Evolutionary conservation across 352 stramenopile genomes (phyloP), one percentile per base, ranked within the genome.

Genomic region (Peronospora farinosa): DNA sequence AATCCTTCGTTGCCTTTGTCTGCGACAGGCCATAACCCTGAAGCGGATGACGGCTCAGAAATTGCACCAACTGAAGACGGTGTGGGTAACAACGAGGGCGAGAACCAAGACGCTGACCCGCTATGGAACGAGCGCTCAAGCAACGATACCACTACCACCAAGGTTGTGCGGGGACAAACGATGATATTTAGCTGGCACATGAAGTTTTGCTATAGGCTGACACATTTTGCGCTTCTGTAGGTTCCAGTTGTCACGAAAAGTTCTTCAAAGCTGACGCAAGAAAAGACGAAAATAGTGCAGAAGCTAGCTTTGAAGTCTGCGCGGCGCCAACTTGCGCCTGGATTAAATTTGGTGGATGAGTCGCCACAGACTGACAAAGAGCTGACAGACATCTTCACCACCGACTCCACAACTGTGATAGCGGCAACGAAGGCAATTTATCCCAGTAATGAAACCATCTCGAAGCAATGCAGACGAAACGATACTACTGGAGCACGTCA

Each of bases 331-430:
- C 45, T 64, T n/a, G 47, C 44, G 11, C 39, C 38, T 46, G 38
- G 47, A 12, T 40, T 63, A 33, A 63, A 58, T 28, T 33, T 60
- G 30, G 52, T 32, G 31, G 57, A 60, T 11, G 25, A 63, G 7
- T 62, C 57, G 13, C 45, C 36, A 8, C 46, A 48, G 36, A 63
- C 42, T 7, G 42, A 56, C 31, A 69, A 62, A 13, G 51, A 65
- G 25, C 25, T 54, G 35, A 40, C 31, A 30, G 37, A 59, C 35
- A n/a, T 44, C 31, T 9, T 46, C 39, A 37, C 27, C n/a, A 28
- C 17, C 17, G 37, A 55, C 28, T 19, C 12, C 5, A 16, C 17
- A 19, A 10, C 40, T 19, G 28, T 13, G 10, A 19, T 45, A 51
- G 3, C 40, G 48, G 38, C 30, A 17, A 10, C 40, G 9, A 46